Evolutionary conservation across 495 filamentous ascomycete genomes (phyloP), one percentile per base, ranked within the genome.

Genomic region (Penicillium paxilli): DNA sequence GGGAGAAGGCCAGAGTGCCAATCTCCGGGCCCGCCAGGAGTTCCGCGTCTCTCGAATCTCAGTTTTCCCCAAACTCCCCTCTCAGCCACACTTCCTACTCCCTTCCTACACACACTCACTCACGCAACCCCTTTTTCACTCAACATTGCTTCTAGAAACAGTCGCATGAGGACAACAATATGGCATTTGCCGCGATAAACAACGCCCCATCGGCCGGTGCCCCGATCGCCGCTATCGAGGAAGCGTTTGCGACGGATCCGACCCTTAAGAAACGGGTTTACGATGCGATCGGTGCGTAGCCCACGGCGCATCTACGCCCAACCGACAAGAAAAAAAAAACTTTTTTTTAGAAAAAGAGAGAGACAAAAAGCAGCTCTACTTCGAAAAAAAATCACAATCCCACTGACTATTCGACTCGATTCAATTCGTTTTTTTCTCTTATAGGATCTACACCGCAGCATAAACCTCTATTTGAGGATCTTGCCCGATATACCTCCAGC

Each of bases 171-270:
- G 55, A 17, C 5, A 32, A 32, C 5, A 32, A 32, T 19, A 78
- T 78, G 75, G 72, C 71, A 37, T 78, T 78, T 42, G 72, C 75
- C 55, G 63, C 72, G 19, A 73, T 78, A 38, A 78, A 76, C 58
- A 66, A 67, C 14, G 30, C 54, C 12, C 55, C 55, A 24, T 49
- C 40, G 40, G 59, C 48, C 17, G 57, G 55, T 37, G 50, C 38
- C 24, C 64, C 62, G 26, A 71, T 70, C 35, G 54, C 66, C 41
- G 61, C 60, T 30, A 76, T 79, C 55, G 75, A 79, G 42, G 66
- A 73, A 57, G 75, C 75, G 24, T 76, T 79, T 48, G 75, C 72
- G 56, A 68, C 70, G 24, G 74, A 76, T 55, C 67, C 67, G 26
- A 66, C 69, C 17, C 55, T 79, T 12, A 76, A 72, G 54, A 74